Base-by-base conservation (phyloP, 75 land plant genomes). In the Picea sitchensis region DNA sequence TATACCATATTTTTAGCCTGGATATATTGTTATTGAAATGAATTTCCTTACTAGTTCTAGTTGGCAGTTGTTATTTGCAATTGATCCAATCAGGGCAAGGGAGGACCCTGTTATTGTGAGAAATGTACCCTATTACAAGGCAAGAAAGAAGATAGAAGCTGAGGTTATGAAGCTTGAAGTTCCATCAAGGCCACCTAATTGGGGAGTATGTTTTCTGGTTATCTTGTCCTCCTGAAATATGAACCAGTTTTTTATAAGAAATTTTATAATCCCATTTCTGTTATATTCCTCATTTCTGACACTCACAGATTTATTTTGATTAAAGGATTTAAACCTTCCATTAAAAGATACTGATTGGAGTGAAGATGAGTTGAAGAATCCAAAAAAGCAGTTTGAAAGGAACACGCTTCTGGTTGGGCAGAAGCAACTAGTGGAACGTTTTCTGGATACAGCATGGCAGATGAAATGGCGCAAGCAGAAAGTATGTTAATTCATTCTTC, bases 41-140 rank as follows among this genome's bases (percentile, higher is more conserved):
- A 18, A 67, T 32, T 67, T 67, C n/a, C 5, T 67, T 18, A 15
- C 71, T 67, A 32, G 20, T 67, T 67, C 5, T 34, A 67, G 14
- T 47, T 60, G 58, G 61, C 87, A 96, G 99, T 94, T 84, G 23
- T 86, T 96, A 23, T 62, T 88, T 61, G 67, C 89, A 73, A 75
- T 90, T 65, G 91, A 96, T 83, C 92, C 95, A 36, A 90, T 61
- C 20, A 90, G 87, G 86, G 96, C 99, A 3, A 87, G 82, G 83
- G 87, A 84, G 23, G 97, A 96, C 83, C 93, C 92, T 77, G 90
- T 90, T 15, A 75, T 96, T 63, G 90, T 94, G 74, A 90, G 84
- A 81, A 91, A 96, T 75, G 77, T 94, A 4, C 93, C 99, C 61
- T 91, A 87, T 76, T 91, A 88, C 84, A 94, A 96, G 81, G 97